Evolutionary conservation across 2,329 filamentous ascomycete species (phyloP).

Genomic region (Aspergillus tanneri): DNA sequence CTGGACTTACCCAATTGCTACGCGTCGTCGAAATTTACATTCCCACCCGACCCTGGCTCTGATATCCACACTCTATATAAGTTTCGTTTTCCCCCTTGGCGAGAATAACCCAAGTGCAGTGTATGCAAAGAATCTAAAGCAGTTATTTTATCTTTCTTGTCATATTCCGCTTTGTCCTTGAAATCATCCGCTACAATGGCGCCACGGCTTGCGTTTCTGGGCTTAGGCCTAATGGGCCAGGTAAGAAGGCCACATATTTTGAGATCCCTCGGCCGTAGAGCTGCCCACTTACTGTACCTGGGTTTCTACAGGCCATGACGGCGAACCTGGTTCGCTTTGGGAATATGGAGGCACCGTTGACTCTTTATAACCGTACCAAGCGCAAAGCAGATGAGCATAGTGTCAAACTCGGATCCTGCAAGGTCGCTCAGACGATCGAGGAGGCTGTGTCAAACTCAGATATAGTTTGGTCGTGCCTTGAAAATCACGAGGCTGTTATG

Average conservation of each 20-base stretch:
- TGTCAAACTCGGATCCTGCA: conserved; percentile 1
- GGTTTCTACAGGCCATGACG: neutral
- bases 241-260: neutral
- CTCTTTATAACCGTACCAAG: conserved; percentile 5
- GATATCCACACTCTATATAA: no score
- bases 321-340: conserved; percentile 2
- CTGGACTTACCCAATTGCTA: no score
- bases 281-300: neutral
- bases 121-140: no score
- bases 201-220: conserved; percentile 5
- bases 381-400: conserved; percentile 1
- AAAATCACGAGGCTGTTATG: conserved; percentile 2
- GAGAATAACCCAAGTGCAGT: no score
- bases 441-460: conserved; percentile 1
- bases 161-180: no score
- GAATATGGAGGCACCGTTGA: neutral
- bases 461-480: conserved; percentile 5
- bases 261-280: neutral
- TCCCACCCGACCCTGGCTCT: no score
- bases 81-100: no score
- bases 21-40: no score
- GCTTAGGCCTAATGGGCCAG: conserved; percentile 6
- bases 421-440: neutral
- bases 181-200: no score
- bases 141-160: no score